A percentile compares a stretch with the other conserved stretches of the same genome.
These are phyloP conservation scores for Trypanosoma scelopori DNA, from an alignment of 208 protist species.

Conservation along the genomic window DNA sequence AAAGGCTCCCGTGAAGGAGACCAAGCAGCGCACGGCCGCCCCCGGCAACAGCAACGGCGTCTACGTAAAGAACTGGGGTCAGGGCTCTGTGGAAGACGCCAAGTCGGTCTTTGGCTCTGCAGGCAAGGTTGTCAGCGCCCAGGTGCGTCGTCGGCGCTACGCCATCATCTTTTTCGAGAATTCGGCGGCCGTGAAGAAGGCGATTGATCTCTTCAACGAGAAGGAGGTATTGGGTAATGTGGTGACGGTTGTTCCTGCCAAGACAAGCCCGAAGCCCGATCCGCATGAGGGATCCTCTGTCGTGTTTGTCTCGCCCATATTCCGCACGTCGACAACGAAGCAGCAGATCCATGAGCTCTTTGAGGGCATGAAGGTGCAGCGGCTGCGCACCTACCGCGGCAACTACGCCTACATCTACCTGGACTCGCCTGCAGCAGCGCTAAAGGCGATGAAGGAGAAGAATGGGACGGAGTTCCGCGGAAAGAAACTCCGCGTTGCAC, in stretches of 20 bases:
- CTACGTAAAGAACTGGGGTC: conserved; percentile 88
- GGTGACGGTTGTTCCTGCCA: conserved; percentile 71
- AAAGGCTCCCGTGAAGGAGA: conserved; percentile 21
- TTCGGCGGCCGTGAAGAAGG: conserved; percentile 82
- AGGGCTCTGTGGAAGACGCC: conserved; percentile 66
- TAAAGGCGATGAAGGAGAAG: conserved; percentile 76
- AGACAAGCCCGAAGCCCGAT: conserved; percentile 75
- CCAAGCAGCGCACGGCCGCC: conserved; percentile 26
- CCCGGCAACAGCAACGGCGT: conserved; percentile 63
- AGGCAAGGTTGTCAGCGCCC: conserved; percentile 55
- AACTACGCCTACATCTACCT: conserved; percentile 86
- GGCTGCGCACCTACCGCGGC: conserved; percentile 76
- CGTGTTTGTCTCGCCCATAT: conserved; percentile 82
- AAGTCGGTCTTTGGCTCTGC: conserved; percentile 52
- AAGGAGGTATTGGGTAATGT: conserved; percentile 68
- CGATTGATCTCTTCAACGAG: conserved; percentile 85
- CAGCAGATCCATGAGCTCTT: conserved; percentile 78
- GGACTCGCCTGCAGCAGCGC: conserved; percentile 59
- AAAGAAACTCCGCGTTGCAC: conserved; percentile 66
- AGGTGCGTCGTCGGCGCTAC: conserved; percentile 78
- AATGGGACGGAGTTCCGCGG: conserved; percentile 76
- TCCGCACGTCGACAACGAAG: conserved; percentile 67
- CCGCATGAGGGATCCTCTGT: conserved; percentile 67
- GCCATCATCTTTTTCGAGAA: conserved; percentile 82
- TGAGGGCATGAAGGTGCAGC: conserved; percentile 62